A percentile compares a stretch with the other conserved stretches of the same genome.
phyloP scores from a whole-genome alignment of 768 basidiomycete genomes.

The Boletus sp. region DNA sequence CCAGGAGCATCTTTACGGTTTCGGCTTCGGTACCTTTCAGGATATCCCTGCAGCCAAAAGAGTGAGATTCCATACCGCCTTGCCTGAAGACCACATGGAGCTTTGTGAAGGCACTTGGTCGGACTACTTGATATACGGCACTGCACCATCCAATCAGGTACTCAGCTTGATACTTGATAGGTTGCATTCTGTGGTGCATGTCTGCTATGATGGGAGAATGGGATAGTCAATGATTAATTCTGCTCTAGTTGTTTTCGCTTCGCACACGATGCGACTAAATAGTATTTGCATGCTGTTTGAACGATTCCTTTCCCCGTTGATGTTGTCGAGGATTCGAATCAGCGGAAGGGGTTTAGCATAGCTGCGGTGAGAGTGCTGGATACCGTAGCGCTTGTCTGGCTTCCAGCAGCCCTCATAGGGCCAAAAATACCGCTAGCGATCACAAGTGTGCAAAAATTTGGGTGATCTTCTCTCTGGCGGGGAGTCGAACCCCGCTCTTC shows the following conservation, averaged over 20 bases:
- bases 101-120: not conserved
- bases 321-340: too few relatives aligned
- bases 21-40: not conserved
- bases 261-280: too few relatives aligned
- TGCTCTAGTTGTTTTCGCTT: too few relatives aligned
- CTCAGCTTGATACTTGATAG: not conserved
- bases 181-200: not conserved
- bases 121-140: not conserved
- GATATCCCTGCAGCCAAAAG: not conserved
- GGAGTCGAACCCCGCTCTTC: slow-evolving; percentile 44
- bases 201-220: not conserved
- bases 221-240: not conserved
- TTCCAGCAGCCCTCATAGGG: too few relatives aligned
- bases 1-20: not conserved
- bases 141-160: not conserved
- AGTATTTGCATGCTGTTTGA: too few relatives aligned
- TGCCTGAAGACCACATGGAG: not conserved
- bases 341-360: too few relatives aligned
- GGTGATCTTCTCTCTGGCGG: slow-evolving; percentile 43
- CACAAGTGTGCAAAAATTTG: too few relatives aligned
- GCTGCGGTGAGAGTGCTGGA: too few relatives aligned
- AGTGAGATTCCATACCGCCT: not conserved
- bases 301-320: too few relatives aligned
- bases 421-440: too few relatives aligned
- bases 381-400: too few relatives aligned